These are phyloP conservation scores for Malassezia equina DNA, from an alignment of 1,284 basidiomycete genomes.

Conservation along the genomic window DNA sequence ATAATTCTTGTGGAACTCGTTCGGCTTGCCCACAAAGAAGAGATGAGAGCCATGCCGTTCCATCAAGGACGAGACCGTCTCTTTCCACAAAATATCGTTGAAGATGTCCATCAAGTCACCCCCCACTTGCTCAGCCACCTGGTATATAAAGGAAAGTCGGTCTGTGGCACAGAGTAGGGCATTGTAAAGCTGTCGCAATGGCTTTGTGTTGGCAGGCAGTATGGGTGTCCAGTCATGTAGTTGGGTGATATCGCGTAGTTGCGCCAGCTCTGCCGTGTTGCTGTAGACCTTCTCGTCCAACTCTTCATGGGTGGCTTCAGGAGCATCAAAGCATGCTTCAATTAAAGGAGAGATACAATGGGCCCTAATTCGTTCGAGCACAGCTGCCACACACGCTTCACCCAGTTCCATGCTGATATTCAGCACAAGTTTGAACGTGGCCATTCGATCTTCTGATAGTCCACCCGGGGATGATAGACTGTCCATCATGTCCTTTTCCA, in stretches of 20 bases:
- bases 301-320: neutral
- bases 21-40: conserved; percentile 79
- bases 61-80: conserved; percentile 66
- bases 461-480: neutral
- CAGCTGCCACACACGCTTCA: neutral
- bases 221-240: neutral
- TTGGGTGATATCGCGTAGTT: neutral
- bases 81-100: conserved; percentile 71
- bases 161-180: neutral
- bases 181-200: neutral
- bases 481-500: neutral
- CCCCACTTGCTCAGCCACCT: conserved; percentile 4
- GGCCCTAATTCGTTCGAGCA: neutral
- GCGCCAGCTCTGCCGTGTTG: neutral
- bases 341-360: neutral
- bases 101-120: conserved; percentile 22
- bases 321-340: neutral
- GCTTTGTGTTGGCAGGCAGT: neutral
- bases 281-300: neutral
- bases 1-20: conserved; percentile 72
- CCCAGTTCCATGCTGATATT: neutral
- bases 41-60: conserved; percentile 69
- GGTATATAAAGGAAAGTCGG: neutral
- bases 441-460: neutral
- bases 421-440: neutral